Evolutionary conservation across 2,329 filamentous ascomycete species (phyloP).

Genomic region (Clarireedia sp.): DNA sequence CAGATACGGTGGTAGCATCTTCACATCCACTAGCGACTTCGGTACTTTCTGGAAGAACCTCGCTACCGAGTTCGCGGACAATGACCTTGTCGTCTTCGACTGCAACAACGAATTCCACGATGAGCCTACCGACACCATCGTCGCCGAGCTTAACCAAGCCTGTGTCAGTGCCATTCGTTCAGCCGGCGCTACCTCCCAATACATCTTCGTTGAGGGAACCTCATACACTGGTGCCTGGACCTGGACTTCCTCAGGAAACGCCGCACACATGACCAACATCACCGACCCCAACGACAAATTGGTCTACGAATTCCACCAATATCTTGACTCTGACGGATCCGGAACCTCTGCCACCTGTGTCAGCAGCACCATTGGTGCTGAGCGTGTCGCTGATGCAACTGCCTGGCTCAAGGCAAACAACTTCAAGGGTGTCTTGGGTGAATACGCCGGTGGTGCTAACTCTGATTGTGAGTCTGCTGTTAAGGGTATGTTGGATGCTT

Average conservation of each 20-base stretch:
- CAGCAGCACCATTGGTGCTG: constrained; percentile 42
- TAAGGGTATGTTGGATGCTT: constrained; percentile 40
- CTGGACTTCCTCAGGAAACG: constrained; percentile 37
- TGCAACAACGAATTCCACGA: constrained; percentile 40
- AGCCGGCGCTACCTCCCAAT: constrained; percentile 40
- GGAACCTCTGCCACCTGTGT: constrained; percentile 45
- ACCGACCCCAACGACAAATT: constrained; percentile 46
- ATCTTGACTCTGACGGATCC: constrained; percentile 48
- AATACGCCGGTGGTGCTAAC: constrained; percentile 47
- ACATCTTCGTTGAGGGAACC: constrained; percentile 50
- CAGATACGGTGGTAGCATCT: constrained; percentile 38
- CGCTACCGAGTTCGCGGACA: constrained; percentile 31
- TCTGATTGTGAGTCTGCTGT: constrained; percentile 41
- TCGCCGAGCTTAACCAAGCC: constrained; percentile 34
- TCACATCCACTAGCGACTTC: constrained; percentile 32
- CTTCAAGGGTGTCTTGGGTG: constrained; percentile 45
- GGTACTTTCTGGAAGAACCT: constrained; percentile 35
- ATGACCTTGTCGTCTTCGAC: constrained; percentile 34
- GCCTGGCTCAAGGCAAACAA: constrained; percentile 45
- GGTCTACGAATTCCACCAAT: constrained; percentile 56
- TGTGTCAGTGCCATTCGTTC: constrained; percentile 37
- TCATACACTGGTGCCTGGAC: constrained; percentile 22
- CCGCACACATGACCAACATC: constrained; percentile 35
- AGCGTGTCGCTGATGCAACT: constrained; percentile 43
- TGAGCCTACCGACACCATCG: constrained; percentile 4